Percentiles rank a stretch among this genome's conserved stretches.
These are phyloP conservation scores for Termitomyces sp. DNA, from an alignment of 768 basidiomycete species.

Conservation along the genomic window DNA sequence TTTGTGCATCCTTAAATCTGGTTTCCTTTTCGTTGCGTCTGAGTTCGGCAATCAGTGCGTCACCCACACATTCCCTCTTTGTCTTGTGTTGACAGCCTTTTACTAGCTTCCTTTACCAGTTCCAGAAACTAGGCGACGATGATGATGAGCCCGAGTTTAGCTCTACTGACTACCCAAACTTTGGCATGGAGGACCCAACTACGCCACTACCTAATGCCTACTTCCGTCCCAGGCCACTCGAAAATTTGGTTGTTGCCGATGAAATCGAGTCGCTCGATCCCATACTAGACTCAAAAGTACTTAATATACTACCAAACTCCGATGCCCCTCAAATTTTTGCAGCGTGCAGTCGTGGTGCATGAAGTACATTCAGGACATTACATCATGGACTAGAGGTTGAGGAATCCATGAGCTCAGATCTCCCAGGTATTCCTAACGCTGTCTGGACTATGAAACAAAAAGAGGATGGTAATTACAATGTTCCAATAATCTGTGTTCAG, in stretches of 20 bases:
- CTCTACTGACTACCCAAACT: constrained; percentile 79
- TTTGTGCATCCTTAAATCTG: constrained; percentile 96
- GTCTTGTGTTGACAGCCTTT: constrained; percentile 11
- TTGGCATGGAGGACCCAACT: constrained; percentile 75
- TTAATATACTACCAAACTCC: constrained; percentile 85
- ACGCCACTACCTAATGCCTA: constrained; percentile 66
- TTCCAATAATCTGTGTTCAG: background rate
- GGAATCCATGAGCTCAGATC: constrained; percentile 90
- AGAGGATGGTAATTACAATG: constrained; percentile 66
- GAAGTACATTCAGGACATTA: constrained; percentile 84
- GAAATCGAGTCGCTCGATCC: constrained; percentile 90
- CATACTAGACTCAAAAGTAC: constrained; percentile 86
- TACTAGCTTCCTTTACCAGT: constrained; percentile 87
- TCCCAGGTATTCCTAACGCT: constrained; percentile 96
- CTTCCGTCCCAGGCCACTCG: constrained; percentile 82
- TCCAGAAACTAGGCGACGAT: constrained; percentile 97
- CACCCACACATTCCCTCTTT: background rate
- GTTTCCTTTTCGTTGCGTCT: constrained; percentile 95
- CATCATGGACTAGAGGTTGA: constrained; percentile 94
- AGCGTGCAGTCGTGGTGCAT: constrained; percentile 84
- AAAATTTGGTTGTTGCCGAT: constrained; percentile 88
- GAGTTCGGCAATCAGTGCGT: constrained; percentile 97
- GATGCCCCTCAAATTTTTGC: constrained; percentile 97
- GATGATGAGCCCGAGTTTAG: constrained; percentile 91
- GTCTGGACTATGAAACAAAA: constrained; percentile 95